Base-by-base conservation (phyloP, 208 protist species). In the Trichomonas gallinae region DNA sequence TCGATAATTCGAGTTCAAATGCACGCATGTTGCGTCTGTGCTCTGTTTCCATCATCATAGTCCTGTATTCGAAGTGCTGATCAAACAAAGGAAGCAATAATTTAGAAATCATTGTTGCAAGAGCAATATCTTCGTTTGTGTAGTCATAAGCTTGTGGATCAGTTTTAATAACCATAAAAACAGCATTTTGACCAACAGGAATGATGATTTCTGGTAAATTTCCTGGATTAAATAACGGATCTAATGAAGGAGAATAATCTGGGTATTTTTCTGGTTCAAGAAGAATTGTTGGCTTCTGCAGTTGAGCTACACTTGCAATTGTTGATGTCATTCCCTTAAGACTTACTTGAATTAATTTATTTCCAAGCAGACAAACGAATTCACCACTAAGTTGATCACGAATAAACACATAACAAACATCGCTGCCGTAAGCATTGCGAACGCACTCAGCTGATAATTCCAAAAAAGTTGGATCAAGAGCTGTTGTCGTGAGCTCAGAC, bases 211-310 rank as follows among this genome's bases (percentile, higher is more conserved):
- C 13, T 23, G 83, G 17, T 89, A 44, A n/a, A 46, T 89, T 89
- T 8, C 38, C 40, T 42, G 83, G 83, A 89, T 89, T 89, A 89
- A 89, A 89, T 89, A 89, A 89, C 46, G 83, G 83, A 89, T 89
- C 83, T 9, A 89, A 46, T 31, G 83, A 89, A 46, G 83, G 83
- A n/a, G 83, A 89, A 31, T 46, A 89, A 89, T 44, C 31, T 31
- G 83, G 83, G 8, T 34, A 89, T 42, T 34, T 44, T 89, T 34
- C 31, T 21, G 83, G 83, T 31, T 89, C 83, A 21, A 40, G 31
- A 46, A 44, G 40, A 31, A 40, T 89, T 26, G 31, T 89, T n/a
- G 34, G 38, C 38, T 15, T 45, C 15, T 45, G 38, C 15, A 40
- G 31, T 46, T 89, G 13, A 8, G 38, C 38, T n/a, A 46, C 40